Conservation (phyloP, 2,329 filamentous ascomycete genomes). For the Nothopassalora personata region DNA sequence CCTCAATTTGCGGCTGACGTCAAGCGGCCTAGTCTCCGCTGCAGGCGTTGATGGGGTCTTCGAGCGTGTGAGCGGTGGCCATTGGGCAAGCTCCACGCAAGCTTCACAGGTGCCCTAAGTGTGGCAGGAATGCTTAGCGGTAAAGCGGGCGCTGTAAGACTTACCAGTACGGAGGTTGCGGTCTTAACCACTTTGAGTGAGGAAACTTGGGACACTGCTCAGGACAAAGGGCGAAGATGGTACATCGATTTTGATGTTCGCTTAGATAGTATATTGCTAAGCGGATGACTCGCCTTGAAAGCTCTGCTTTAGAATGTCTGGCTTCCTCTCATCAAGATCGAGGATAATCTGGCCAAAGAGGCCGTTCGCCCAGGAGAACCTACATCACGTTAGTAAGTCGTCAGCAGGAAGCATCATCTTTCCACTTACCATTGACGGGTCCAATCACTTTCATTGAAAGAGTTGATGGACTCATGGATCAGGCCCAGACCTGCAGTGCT, state of each 20-base stretch:
- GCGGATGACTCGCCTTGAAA: conserved; percentile 38
- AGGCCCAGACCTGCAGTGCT: conserved; percentile 46
- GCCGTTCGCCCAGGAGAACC: conserved; percentile 46
- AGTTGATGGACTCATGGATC: conserved; percentile 50
- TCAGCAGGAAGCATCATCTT: neutral
- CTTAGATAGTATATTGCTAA: conserved; percentile 24
- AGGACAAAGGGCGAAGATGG: neutral
- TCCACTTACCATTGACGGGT: conserved; percentile 44
- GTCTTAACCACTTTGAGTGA: neutral
- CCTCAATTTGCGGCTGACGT: neutral
- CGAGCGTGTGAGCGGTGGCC: neutral
- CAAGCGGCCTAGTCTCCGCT: neutral
- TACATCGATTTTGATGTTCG: neutral
- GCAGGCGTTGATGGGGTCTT: neutral
- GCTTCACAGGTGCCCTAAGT: neutral
- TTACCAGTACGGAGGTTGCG: neutral
- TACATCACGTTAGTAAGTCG: conserved; percentile 12
- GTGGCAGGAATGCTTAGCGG: neutral
- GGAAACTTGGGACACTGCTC: neutral
- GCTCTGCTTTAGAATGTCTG: conserved; percentile 35
- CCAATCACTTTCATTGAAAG: conserved; percentile 43
- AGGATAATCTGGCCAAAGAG: conserved; percentile 21
- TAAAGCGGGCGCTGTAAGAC: neutral
- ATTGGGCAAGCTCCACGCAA: neutral
- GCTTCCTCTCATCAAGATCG: conserved; percentile 20